These are phyloP conservation scores for Apiospora marii DNA, from an alignment of 2,329 filamentous ascomycete species.

Conservation along the genomic window DNA sequence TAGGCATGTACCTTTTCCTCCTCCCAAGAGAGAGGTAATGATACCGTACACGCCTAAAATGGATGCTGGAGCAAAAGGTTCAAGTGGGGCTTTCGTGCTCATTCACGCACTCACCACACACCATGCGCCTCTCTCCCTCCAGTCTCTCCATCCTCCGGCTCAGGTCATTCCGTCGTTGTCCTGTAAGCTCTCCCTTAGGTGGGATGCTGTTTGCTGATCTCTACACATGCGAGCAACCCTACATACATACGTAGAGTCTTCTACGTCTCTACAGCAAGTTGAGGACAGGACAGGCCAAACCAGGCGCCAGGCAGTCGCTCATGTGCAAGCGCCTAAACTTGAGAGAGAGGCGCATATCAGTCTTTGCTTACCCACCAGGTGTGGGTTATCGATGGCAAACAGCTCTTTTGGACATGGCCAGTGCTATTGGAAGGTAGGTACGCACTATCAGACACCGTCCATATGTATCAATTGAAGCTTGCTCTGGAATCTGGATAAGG, in stretches of 20 bases:
- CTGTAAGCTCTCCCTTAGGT: not conserved
- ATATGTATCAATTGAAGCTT: slow-evolving; percentile 5
- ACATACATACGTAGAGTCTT: not conserved
- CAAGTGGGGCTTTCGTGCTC: slow-evolving; percentile 10
- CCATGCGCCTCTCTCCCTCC: not conserved
- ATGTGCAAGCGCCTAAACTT: not conserved
- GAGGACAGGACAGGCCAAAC: not conserved
- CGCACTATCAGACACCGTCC: slow-evolving; percentile 11
- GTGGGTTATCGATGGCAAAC: slow-evolving; percentile 5
- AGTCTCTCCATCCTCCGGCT: not conserved
- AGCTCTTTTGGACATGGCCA: not conserved
- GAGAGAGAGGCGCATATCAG: not conserved
- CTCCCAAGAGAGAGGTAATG: not conserved
- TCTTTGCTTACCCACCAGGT: slow-evolving; percentile 6
- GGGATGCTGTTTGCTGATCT: not conserved
- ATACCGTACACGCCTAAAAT: slow-evolving; percentile 15
- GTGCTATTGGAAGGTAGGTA: not conserved
- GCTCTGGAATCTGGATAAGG: slow-evolving; percentile 5
- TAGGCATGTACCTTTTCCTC: slow-evolving; percentile 6
- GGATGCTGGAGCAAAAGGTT: slow-evolving; percentile 11
- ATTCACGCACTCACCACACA: not conserved
- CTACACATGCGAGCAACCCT: not conserved
- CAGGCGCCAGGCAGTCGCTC: not conserved
- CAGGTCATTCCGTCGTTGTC: too few species aligned
- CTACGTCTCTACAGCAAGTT: not conserved